Base-by-base conservation (phyloP, 371 early-diverging fungal genomes). In the Mucor saturninus region DNA sequence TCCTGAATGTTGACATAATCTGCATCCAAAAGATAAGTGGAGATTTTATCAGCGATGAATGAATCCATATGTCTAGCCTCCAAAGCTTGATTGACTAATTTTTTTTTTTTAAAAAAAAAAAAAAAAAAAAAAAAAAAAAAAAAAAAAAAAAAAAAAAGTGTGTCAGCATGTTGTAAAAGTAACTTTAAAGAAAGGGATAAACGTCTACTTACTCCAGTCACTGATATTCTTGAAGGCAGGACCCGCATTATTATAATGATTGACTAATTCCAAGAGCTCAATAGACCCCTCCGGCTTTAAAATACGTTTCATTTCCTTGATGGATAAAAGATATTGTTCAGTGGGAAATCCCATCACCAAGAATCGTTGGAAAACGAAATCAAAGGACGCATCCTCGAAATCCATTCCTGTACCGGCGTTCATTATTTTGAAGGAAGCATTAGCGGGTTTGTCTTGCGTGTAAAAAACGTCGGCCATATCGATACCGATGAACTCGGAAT, bases 301-400 rank as follows among this genome's bases (percentile, higher is more conserved):
- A 14, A 81, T 59, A 26, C 82, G 79, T 28, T 71, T 73, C 55
- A 81, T 75, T 62, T 81, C 77, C 7, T 69, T 11, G 2, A 81
- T 50, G 0, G 74, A 72, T 2, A 54, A 54, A 1, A 59, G 29
- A 40, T 80, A 80, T 50, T 74, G 71, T 1, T 74, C 73, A 0
- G 56, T 63, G 0, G 81, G 54, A 7, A 80, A 67, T 2, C 78
- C 81, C 77, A 80, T 77, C 3, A 80, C 76, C 21, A 80, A 54
- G 48, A 77, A 77, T n/a, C 81, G 72, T 26, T 81, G 82, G 32
- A 73, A 79, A 1, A 81, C 77, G 56, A 77, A 81, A 42, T 77
- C 76, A 59, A 81, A 81, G 5, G 73, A 69, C 3, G 49, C 59
- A 31, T 75, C 73, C 30, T 69, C 62, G 59, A 81, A 81, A 4